Base-by-base conservation (phyloP, 1,139 yeast species). In the Nakaseomyces sp. region DNA sequence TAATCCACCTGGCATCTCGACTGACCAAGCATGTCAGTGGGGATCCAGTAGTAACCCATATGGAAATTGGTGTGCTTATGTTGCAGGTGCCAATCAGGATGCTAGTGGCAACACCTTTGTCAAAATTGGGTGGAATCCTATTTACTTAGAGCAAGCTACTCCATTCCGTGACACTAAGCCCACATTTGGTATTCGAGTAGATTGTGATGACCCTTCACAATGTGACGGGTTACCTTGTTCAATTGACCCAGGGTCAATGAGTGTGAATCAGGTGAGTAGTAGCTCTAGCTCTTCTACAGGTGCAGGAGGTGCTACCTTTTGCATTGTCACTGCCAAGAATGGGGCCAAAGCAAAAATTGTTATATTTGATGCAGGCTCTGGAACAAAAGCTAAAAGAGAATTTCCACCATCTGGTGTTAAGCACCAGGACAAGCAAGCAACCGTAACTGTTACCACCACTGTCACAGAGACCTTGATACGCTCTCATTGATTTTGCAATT, bases 1-100 rank as follows among this genome's bases (percentile, higher is more conserved):
- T 62, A 87, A 87, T 64, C 76, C 89, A 30, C 95, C 95, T 16
- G 96, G 96, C 48, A 81, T 82, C 25, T 74, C 86, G 31, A 73
- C 79, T 26, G 69, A 69, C 15, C 89, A 85, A 41, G 95, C 82
- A 28, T 87, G 96, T 66, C 76, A 76, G 49, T 87, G 96, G 96
- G 95, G 95, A 1, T 63, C 81, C 24, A 71, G 70, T 22, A 67
- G 70, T 46, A 70, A 81, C 50, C 80, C 91, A 17, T 69, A 70
- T 52, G 96, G 96, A 48, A 86, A 87, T 73, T 87, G 95, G 95
- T 68, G 95, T 20, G 95, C 96, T 20, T 87, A 84, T 56, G 94
- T 87, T 49, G 94, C 93, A 15, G 96, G 95, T 51, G 87, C 89
- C 53, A 86, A 86, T 68, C 76, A 76, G 67, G 94, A 84, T 62